Percentiles rank a stretch among this genome's conserved stretches.
Conservation (phyloP, 805 yeast genomes). For the Nakazawaea wickerhamii region DNA sequence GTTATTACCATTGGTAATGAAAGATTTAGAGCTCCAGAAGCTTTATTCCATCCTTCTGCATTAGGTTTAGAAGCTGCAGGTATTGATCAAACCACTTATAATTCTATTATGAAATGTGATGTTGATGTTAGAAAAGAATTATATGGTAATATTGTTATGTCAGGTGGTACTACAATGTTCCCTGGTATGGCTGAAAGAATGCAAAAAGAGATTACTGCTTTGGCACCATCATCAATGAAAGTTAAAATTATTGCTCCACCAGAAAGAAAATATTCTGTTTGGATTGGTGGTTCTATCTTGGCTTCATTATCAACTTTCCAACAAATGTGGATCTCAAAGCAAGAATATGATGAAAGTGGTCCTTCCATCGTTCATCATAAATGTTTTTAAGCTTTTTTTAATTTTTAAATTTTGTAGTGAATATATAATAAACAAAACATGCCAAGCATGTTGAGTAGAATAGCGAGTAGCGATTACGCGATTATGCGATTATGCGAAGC, state of each 20-base stretch:
- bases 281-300: conserved; percentile 99
- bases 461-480: too few species aligned
- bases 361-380: conserved; percentile 98
- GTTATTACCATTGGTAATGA: conserved; percentile 99
- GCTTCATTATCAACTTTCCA: conserved; percentile 99
- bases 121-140: conserved; percentile 98
- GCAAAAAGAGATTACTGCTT: conserved; percentile 99
- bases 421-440: background rate
- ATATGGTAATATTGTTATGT: conserved; percentile 98
- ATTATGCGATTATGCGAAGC: too few species aligned
- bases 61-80: conserved; percentile 91
- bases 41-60: conserved; percentile 97
- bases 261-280: conserved; percentile 98
- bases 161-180: conserved; percentile 99
- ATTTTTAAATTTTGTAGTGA: background rate
- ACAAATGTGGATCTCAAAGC: conserved; percentile 99
- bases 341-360: conserved; percentile 99
- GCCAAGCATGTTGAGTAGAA: too few species aligned
- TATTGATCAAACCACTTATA: conserved; percentile 96
- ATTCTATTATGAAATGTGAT: conserved; percentile 97
- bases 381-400: conserved; percentile 75
- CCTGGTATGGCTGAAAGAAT: conserved; percentile 99
- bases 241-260: conserved; percentile 99
- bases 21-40: conserved; percentile 99
- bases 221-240: conserved; percentile 99